Conservation (phyloP, 2,329 filamentous ascomycete species). For the Cercospora sojina region DNA sequence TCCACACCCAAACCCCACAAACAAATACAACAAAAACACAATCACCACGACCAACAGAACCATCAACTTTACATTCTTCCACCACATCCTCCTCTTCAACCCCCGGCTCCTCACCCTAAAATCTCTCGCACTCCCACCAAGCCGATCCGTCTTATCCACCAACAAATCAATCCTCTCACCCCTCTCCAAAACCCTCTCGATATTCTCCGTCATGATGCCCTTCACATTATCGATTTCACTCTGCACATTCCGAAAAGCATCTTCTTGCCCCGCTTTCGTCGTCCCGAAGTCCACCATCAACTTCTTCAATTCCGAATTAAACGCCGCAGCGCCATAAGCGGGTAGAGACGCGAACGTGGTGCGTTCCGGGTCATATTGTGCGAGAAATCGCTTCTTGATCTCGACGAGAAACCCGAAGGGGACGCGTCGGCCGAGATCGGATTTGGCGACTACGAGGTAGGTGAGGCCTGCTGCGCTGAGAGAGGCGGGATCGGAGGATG, state of each 20-base stretch:
- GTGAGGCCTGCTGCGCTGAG: constrained; percentile 70
- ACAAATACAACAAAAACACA: constrained; percentile 68
- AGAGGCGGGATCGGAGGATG: constrained; percentile 32
- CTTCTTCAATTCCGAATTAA: constrained; percentile 74
- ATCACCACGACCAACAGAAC: constrained; percentile 70
- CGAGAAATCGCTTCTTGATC: constrained; percentile 83
- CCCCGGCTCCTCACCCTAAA: constrained; percentile 85
- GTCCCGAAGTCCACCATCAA: constrained; percentile 85
- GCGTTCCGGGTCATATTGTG: constrained; percentile 61
- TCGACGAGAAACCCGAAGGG: constrained; percentile 91
- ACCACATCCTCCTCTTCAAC: constrained; percentile 94
- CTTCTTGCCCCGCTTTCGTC: constrained; percentile 69
- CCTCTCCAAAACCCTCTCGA: constrained; percentile 81
- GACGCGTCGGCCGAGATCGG: constrained; percentile 77
- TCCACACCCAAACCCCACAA: constrained; percentile 71
- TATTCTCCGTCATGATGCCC: constrained; percentile 93
- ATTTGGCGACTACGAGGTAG: constrained; percentile 84
- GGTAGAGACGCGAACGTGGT: constrained; percentile 77
- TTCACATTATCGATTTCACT: constrained; percentile 88
- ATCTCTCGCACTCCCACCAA: constrained; percentile 84
- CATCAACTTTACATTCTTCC: constrained; percentile 98
- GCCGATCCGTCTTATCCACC: constrained; percentile 91
- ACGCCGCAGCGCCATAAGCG: constrained; percentile 84
- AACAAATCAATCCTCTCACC: constrained; percentile 91
- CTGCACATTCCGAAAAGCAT: constrained; percentile 80